Evolutionary conservation across 108 stramenopile genomes (phyloP).

Genomic region (Conticribra guillardii): DNA sequence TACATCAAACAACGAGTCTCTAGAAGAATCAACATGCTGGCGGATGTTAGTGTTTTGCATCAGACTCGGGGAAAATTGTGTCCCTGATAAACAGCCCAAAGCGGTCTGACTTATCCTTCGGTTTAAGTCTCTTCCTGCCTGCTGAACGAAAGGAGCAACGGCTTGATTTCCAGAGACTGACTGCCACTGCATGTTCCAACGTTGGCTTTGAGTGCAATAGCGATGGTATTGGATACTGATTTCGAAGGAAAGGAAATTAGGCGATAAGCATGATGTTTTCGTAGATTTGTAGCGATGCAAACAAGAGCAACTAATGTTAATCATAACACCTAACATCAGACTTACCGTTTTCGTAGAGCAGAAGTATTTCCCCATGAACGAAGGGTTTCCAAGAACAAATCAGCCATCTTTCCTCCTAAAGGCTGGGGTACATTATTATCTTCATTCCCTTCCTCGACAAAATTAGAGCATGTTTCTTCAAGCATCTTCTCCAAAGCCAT

Average conservation of each 20-base stretch:
- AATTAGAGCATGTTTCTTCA: slow-evolving; percentile 46
- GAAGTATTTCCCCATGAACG: slow-evolving; percentile 80
- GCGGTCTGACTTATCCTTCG: slow-evolving; percentile 52
- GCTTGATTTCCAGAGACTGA: slow-evolving; percentile 1
- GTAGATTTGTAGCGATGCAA: too few species aligned
- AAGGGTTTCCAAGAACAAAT: slow-evolving; percentile 71
- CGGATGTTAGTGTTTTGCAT: slow-evolving; percentile 12
- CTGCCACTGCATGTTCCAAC: slow-evolving; percentile 18
- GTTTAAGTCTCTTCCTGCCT: slow-evolving; percentile 39
- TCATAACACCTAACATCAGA: too few species aligned
- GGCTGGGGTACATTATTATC: too few species aligned
- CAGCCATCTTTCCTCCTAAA: slow-evolving; percentile 46
- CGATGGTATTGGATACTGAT: slow-evolving; percentile 60
- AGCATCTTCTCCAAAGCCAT: slow-evolving; percentile 67
- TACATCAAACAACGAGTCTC: slow-evolving; percentile 43
- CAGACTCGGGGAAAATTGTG: slow-evolving; percentile 7
- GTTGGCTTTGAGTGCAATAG: slow-evolving; percentile 34
- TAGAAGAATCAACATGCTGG: slow-evolving; percentile 41
- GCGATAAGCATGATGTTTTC: background rate
- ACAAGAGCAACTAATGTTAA: too few species aligned
- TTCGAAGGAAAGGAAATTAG: background rate
- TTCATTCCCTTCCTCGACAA: background rate
- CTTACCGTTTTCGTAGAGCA: slow-evolving; percentile 54
- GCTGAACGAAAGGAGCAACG: slow-evolving; percentile 26
- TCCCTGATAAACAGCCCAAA: slow-evolving; percentile 37